Percentiles rank a stretch among this genome's conserved stretches.
Conservation (phyloP, 805 yeast species). For the Yarrowia porcina region DNA sequence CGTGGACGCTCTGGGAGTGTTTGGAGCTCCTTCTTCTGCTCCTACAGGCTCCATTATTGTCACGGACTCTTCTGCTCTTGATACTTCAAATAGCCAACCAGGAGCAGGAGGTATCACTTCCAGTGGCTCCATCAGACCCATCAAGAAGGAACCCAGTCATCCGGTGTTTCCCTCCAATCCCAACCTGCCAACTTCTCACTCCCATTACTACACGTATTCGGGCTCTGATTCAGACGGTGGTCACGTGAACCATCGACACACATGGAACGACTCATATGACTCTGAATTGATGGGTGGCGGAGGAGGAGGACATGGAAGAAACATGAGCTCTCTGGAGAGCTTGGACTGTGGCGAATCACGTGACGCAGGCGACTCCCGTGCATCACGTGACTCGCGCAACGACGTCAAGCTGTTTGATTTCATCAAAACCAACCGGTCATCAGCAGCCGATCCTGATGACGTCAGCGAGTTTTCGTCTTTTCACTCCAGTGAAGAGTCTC, state of each 20-base stretch:
- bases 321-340: not conserved
- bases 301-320: slow-evolving; percentile 6
- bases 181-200: not conserved
- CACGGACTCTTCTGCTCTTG: not conserved
- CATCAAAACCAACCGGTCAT: not conserved
- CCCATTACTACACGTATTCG: slow-evolving; percentile 6
- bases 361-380: not conserved
- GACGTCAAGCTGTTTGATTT: slow-evolving; percentile 22
- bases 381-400: not conserved
- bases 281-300: slow-evolving; percentile 1
- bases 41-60: not conserved
- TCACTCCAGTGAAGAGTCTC: not conserved
- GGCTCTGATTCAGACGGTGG: not conserved
- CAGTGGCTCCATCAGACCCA: slow-evolving; percentile 1
- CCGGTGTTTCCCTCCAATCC: slow-evolving; percentile 3
- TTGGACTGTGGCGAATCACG: slow-evolving; percentile 1
- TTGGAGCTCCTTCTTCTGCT: not conserved
- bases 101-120: slow-evolving; percentile 14
- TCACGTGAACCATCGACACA: not conserved
- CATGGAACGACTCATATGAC: slow-evolving; percentile 24
- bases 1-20: not conserved
- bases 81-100: not conserved
- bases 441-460: not conserved
- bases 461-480: slow-evolving; percentile 14
- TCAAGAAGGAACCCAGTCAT: slow-evolving; percentile 15